phyloP scores from a whole-genome alignment of 768 basidiomycete species.

The Asterophora parasitica region DNA sequence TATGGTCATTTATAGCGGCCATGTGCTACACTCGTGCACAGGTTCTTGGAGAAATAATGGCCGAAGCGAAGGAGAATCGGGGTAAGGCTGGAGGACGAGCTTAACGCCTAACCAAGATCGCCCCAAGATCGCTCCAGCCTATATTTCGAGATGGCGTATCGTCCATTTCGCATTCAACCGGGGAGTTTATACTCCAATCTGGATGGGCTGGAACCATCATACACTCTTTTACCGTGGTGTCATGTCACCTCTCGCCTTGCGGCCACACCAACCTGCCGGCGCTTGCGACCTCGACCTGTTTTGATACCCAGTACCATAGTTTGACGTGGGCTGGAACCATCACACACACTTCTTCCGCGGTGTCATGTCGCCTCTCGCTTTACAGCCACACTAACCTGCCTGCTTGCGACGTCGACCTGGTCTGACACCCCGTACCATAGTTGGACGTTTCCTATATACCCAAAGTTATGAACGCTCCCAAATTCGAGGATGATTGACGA shows the following conservation, averaged over 20 bases:
- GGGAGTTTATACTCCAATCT: conserved; percentile 9
- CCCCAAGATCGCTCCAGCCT: conserved; percentile 2
- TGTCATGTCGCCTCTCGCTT: too few species aligned
- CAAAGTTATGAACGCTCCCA: conserved; percentile 1
- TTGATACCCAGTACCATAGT: conserved; percentile 10
- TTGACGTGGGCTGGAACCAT: too few species aligned
- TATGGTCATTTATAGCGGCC: conserved; percentile 75
- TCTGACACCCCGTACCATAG: too few species aligned
- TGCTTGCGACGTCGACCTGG: too few species aligned
- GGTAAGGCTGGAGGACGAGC: conserved; percentile 48
- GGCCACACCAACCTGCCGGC: background rate
- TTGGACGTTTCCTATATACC: too few species aligned
- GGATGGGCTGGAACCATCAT: conserved; percentile 24
- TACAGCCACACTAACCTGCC: too few species aligned
- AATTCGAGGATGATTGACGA: conserved; percentile 8
- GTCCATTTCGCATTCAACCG: background rate
- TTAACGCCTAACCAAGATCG: conserved; percentile 30
- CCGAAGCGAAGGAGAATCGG: conserved; percentile 58
- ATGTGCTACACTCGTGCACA: conserved; percentile 65
- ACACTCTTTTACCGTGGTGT: conserved; percentile 15
- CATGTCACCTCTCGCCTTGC: background rate
- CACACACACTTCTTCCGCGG: too few species aligned
- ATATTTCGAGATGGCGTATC: background rate
- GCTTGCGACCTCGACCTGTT: background rate
- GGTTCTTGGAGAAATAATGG: conserved; percentile 63